phyloP scores from a whole-genome alignment of 768 basidiomycete species.

The Hygrophorus russula region DNA sequence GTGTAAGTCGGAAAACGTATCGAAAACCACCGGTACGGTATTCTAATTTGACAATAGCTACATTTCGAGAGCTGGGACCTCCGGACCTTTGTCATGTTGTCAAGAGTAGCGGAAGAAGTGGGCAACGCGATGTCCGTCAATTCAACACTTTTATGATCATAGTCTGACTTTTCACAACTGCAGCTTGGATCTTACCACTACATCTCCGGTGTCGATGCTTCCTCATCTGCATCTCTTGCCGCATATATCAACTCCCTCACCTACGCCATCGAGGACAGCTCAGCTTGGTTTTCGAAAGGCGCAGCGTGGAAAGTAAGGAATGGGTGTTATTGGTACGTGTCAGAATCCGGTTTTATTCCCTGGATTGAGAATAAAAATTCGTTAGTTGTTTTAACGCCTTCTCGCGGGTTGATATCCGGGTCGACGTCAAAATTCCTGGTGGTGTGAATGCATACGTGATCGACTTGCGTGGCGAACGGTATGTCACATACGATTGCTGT shows the following conservation, averaged over 20 bases:
- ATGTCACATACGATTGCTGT: conserved; percentile 16
- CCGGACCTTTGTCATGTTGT: conserved; percentile 95
- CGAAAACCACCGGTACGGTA: conserved; percentile 9
- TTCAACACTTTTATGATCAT: neutral
- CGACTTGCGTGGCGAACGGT: conserved; percentile 92
- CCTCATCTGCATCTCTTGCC: conserved; percentile 92
- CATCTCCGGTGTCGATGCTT: conserved; percentile 97
- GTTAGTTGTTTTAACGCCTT: conserved; percentile 94
- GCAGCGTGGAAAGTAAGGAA: conserved; percentile 83
- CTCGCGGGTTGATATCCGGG: conserved; percentile 89
- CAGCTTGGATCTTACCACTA: conserved; percentile 96
- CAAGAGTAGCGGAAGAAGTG: conserved; percentile 77
- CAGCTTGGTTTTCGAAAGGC: conserved; percentile 86
- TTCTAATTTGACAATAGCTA: conserved; percentile 39
- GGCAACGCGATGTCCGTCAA: conserved; percentile 66
- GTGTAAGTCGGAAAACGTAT: conserved; percentile 38
- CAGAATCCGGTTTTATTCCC: neutral
- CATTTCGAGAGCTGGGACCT: conserved; percentile 94
- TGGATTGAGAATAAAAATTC: neutral
- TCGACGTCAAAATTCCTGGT: conserved; percentile 97
- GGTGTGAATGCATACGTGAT: conserved; percentile 92
- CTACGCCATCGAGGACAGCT: conserved; percentile 83
- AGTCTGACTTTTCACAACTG: conserved; percentile 5
- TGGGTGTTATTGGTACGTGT: conserved; percentile 80
- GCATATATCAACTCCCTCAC: conserved; percentile 99